These are phyloP conservation scores for Parmelia sp. DNA, from an alignment of 495 filamentous ascomycete genomes.

Conservation along the genomic window DNA sequence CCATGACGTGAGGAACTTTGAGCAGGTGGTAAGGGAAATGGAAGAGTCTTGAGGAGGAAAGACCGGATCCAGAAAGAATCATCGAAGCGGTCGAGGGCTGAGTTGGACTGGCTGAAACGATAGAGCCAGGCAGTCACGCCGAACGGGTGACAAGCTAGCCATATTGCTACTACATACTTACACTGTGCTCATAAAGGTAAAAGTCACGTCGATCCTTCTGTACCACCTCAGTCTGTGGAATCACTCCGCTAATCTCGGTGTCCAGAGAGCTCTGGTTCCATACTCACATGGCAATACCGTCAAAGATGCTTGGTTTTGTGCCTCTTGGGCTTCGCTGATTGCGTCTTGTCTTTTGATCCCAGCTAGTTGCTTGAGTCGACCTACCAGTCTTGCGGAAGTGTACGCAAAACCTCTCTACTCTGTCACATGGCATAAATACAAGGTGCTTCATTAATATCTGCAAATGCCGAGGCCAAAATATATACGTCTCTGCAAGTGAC, in stretches of 20 bases:
- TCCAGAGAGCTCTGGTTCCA: background rate
- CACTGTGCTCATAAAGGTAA: background rate
- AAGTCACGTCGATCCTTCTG: background rate
- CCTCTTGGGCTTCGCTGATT: no score
- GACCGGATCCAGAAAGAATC: background rate
- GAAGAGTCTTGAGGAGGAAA: constrained; percentile 29
- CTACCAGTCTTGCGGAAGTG: no score
- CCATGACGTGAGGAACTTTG: constrained; percentile 63
- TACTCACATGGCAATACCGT: no score
- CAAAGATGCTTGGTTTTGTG: no score
- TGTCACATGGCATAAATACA: no score
- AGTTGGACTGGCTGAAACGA: background rate
- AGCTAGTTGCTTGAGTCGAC: no score
- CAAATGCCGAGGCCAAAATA: no score
- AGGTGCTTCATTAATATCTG: no score
- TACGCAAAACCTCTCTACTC: no score
- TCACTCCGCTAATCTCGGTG: background rate
- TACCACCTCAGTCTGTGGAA: background rate
- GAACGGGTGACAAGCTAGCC: background rate
- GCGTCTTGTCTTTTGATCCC: no score
- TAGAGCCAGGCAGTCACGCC: background rate
- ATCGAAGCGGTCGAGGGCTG: background rate
- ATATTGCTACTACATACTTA: background rate
- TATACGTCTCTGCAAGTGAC: no score
- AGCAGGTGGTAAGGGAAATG: constrained; percentile 63